Evolutionary conservation across 2,329 filamentous ascomycete species (phyloP).

Genomic region (Ilyonectria robusta): DNA sequence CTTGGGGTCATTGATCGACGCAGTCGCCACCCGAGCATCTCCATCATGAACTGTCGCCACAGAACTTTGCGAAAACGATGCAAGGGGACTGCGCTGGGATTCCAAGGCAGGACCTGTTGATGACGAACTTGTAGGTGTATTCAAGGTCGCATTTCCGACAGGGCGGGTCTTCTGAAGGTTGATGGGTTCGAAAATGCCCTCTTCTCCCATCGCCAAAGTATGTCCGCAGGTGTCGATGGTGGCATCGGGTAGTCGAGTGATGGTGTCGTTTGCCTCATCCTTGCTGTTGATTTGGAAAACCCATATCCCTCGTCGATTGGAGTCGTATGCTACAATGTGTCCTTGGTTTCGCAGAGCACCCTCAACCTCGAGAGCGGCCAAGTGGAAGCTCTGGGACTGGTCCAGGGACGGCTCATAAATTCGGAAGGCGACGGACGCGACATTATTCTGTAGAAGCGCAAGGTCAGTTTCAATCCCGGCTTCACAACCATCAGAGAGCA

Average conservation of each 20-base stretch:
- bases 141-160: constrained; percentile 56
- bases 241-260: constrained; percentile 50
- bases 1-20: constrained; percentile 45
- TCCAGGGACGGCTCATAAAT: constrained; percentile 67
- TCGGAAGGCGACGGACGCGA: constrained; percentile 68
- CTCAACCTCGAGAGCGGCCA: constrained; percentile 67
- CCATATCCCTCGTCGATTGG: constrained; percentile 66
- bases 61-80: constrained; percentile 37
- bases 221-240: constrained; percentile 61
- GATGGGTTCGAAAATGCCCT: constrained; percentile 65
- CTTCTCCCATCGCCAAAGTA: constrained; percentile 61
- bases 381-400: constrained; percentile 60
- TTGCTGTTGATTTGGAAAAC: constrained; percentile 65
- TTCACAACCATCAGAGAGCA: constrained; percentile 23
- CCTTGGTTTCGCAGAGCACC: constrained; percentile 65
- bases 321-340: constrained; percentile 68
- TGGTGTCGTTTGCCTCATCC: constrained; percentile 52
- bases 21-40: constrained; percentile 48
- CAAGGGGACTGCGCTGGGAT: constrained; percentile 44
- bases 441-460: constrained; percentile 64
- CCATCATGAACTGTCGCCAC: constrained; percentile 42
- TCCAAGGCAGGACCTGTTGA: constrained; percentile 60
- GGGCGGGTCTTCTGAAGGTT: constrained; percentile 62
- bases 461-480: constrained; percentile 31
- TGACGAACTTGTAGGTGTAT: constrained; percentile 63